These are phyloP conservation scores for Russula emetica DNA, from an alignment of 768 basidiomycete species.

Conservation along the genomic window DNA sequence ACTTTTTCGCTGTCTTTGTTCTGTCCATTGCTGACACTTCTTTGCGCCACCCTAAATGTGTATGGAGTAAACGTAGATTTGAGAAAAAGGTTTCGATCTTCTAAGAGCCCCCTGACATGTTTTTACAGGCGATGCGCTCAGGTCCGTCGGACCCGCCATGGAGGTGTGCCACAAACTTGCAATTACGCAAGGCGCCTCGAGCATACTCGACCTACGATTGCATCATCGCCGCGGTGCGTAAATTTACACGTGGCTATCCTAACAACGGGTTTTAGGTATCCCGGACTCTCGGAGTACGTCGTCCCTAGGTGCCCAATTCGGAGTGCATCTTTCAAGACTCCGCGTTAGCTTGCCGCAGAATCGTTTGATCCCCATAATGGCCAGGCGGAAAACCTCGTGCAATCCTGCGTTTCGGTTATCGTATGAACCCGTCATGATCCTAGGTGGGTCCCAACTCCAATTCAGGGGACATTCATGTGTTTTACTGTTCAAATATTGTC, in stretches of 20 bases:
- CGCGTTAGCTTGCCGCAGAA: not conserved
- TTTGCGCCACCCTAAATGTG: not conserved
- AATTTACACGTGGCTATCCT: not conserved
- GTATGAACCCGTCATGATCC: not conserved
- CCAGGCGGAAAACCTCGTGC: not conserved
- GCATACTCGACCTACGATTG: not conserved
- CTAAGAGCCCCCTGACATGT: not conserved
- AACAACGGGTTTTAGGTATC: not conserved
- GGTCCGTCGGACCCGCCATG: not conserved
- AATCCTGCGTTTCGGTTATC: not conserved
- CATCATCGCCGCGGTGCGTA: slow-evolving; percentile 3
- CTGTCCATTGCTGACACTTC: not conserved
- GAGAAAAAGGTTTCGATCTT: not conserved
- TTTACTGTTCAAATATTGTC: not conserved
- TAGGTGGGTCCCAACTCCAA: not conserved
- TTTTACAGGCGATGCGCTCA: not conserved
- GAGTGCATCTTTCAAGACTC: not conserved
- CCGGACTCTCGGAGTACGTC: not conserved
- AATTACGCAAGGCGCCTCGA: not conserved
- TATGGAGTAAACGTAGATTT: not conserved
- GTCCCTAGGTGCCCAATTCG: not conserved
- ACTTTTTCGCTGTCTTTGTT: not conserved
- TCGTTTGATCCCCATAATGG: not conserved
- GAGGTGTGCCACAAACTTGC: not conserved
- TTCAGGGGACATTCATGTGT: not conserved